Conservation (phyloP, 345 rosid genomes). For the Erucastrum elatum region DNA sequence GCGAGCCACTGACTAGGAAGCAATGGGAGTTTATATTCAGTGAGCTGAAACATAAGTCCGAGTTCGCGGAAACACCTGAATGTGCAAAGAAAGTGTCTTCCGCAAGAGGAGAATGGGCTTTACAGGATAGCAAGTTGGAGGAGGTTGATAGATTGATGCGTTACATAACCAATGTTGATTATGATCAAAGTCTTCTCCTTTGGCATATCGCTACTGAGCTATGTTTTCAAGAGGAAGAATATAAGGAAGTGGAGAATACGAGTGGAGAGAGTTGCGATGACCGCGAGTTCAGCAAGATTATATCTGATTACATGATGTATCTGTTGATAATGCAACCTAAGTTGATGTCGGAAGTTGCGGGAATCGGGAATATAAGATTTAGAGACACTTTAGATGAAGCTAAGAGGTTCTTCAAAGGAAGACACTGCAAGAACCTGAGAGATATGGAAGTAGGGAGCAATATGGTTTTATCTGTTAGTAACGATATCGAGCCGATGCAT, state of each 20-base stretch:
- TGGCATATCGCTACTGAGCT: constrained; percentile 46
- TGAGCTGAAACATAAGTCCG: constrained; percentile 46
- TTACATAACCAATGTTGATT: constrained; percentile 39
- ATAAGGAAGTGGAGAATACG: neutral
- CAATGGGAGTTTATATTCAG: constrained; percentile 52
- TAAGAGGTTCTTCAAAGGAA: constrained; percentile 22
- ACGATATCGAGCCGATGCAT: neutral
- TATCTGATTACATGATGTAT: constrained; percentile 52
- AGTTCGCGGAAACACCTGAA: constrained; percentile 44
- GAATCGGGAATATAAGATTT: constrained; percentile 35
- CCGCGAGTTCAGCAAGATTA: constrained; percentile 31
- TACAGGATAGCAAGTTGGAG: constrained; percentile 13
- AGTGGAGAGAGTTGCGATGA: neutral
- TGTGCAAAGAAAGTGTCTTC: constrained; percentile 45
- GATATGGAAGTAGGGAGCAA: constrained; percentile 13
- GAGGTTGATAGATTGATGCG: constrained; percentile 25
- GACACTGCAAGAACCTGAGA: neutral
- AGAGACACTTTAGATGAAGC: constrained; percentile 39
- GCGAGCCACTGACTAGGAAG: constrained; percentile 42
- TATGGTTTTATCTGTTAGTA: neutral
- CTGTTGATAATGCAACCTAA: constrained; percentile 43
- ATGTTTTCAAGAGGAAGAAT: constrained; percentile 16
- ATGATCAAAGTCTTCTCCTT: constrained; percentile 38
- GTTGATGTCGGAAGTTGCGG: constrained; percentile 36
- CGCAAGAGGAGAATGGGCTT: constrained; percentile 58